A percentile compares a stretch with the other conserved stretches of the same genome.
Conservation (phyloP, 805 yeast genomes). For the Saccharomycopsis schoenii region DNA sequence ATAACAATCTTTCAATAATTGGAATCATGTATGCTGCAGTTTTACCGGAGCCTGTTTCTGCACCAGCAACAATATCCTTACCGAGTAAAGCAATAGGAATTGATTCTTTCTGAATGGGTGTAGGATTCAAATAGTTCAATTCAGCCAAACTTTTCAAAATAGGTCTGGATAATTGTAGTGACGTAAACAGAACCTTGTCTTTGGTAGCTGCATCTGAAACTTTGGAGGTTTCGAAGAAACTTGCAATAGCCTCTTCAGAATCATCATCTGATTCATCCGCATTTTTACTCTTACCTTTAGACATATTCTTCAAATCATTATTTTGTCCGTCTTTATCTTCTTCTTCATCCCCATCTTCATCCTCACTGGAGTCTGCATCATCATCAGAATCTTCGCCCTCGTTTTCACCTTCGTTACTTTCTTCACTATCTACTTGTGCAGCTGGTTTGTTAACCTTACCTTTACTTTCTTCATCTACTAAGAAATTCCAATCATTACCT, state of each 20-base stretch:
- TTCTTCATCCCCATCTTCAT: conserved; percentile 6
- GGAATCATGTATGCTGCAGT: conserved; percentile 98
- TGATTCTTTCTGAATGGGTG: conserved; percentile 88
- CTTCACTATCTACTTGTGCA: conserved; percentile 3
- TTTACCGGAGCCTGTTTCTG: conserved; percentile 98
- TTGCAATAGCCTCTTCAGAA: conserved; percentile 73
- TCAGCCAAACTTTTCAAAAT: conserved; percentile 72
- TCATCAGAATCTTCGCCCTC: conserved; percentile 11
- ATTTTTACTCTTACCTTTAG: conserved; percentile 29
- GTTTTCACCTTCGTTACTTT: conserved; percentile 6
- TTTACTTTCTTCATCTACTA: conserved; percentile 31
- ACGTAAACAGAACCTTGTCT: conserved; percentile 47
- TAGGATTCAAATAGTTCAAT: conserved; percentile 78
- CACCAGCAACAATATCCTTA: conserved; percentile 97
- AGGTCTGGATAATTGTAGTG: conserved; percentile 81
- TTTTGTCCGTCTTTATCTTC: conserved; percentile 33
- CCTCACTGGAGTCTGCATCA: conserved; percentile 20
- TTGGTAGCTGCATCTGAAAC: conserved; percentile 46
- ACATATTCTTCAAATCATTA: conserved; percentile 51
- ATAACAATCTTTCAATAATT: conserved; percentile 80
- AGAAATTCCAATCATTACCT: conserved; percentile 82
- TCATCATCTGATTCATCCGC: conserved; percentile 39
- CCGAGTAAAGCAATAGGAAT: conserved; percentile 92
- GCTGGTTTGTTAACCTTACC: conserved; percentile 16
- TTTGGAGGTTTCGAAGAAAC: conserved; percentile 54